Evolutionary conservation across 116 monocot genomes (phyloP).

Genomic region (Zostera marina): DNA sequence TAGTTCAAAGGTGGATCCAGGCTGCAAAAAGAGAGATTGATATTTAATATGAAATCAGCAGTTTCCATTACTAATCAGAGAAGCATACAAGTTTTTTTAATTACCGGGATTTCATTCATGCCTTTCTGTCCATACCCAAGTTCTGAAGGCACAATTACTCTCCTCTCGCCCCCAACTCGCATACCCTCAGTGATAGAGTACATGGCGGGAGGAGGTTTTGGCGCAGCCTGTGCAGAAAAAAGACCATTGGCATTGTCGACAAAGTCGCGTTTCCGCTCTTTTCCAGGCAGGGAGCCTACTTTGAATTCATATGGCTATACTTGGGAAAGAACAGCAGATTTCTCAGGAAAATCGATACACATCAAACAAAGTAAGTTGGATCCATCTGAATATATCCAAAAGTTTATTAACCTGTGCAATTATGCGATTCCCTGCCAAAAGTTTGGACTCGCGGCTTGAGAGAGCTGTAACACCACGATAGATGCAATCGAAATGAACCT

Average conservation of each 20-base stretch:
- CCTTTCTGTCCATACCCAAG: slow-evolving; percentile 73
- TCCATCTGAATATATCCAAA: background rate
- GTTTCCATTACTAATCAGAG: no score
- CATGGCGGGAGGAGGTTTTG: slow-evolving; percentile 78
- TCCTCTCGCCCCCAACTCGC: slow-evolving; percentile 92
- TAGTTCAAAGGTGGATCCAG: slow-evolving; percentile 59
- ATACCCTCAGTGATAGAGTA: slow-evolving; percentile 77
- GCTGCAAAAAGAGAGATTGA: slow-evolving; percentile 31
- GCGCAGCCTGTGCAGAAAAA: slow-evolving; percentile 86
- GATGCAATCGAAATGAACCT: slow-evolving; percentile 92
- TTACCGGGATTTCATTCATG: slow-evolving; percentile 78
- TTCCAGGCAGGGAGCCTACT: slow-evolving; percentile 71
- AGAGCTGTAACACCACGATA: slow-evolving; percentile 78
- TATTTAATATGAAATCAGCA: background rate
- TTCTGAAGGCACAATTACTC: slow-evolving; percentile 70
- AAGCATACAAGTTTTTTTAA: background rate
- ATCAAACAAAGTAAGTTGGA: background rate
- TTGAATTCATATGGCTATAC: slow-evolving; percentile 87
- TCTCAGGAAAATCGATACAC: slow-evolving; percentile 4
- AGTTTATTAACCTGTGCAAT: slow-evolving; percentile 89
- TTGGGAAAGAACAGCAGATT: slow-evolving; percentile 18
- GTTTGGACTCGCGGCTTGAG: slow-evolving; percentile 86
- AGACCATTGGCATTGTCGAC: slow-evolving; percentile 79
- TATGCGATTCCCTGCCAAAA: slow-evolving; percentile 78
- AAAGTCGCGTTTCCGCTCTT: slow-evolving; percentile 83